Conservation (phyloP, 23 red algal species). For the Gracilariopsis chorda region DNA sequence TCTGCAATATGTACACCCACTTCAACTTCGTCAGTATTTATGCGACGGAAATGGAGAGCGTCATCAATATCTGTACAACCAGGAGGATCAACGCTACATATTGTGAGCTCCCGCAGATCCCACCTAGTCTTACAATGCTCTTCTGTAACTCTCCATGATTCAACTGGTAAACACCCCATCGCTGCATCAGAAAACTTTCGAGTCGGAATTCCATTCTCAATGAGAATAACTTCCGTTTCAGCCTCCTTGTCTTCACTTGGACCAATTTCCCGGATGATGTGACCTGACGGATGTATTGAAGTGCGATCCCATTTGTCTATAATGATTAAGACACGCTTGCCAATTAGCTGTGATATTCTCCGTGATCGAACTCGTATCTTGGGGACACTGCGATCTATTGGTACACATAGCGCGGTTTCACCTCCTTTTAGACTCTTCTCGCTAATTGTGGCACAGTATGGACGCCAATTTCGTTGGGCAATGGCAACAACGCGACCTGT, state of each 20-base stretch:
- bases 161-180: slow-evolving; percentile 77
- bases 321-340: slow-evolving; percentile 76
- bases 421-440: slow-evolving; percentile 35
- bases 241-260: slow-evolving; percentile 77
- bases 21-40: slow-evolving; percentile 48
- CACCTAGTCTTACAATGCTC: slow-evolving; percentile 63
- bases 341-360: slow-evolving; percentile 59
- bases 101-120: slow-evolving; percentile 74
- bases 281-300: slow-evolving; percentile 71
- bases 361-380: slow-evolving; percentile 79
- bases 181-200: slow-evolving; percentile 90
- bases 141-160: slow-evolving; percentile 74
- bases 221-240: slow-evolving; percentile 90
- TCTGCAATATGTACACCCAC: slow-evolving; percentile 99
- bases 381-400: slow-evolving; percentile 78
- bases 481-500: slow-evolving; percentile 85
- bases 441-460: slow-evolving; percentile 86
- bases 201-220: slow-evolving; percentile 90
- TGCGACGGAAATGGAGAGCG: slow-evolving; percentile 79
- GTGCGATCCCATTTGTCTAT: slow-evolving; percentile 90
- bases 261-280: slow-evolving; percentile 89
- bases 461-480: slow-evolving; percentile 84
- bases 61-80: slow-evolving; percentile 99
- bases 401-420: slow-evolving; percentile 75
- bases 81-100: slow-evolving; percentile 93